Evolutionary conservation across 805 yeast genomes (phyloP).

Genomic region (Kluyveromyces starmeri): DNA sequence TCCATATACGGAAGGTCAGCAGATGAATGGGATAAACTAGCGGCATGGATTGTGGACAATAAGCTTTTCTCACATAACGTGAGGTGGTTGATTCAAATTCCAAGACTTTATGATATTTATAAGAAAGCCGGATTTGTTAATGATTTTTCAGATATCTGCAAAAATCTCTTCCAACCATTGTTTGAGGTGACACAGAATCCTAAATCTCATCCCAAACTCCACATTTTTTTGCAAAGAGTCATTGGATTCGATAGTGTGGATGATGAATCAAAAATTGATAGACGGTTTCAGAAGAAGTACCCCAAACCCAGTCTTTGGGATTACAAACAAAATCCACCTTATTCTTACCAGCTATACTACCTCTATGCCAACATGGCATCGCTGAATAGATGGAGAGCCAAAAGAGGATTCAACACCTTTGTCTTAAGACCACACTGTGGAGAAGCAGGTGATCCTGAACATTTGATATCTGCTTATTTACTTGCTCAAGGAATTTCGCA

Average conservation of each 20-base stretch:
- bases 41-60: slow-evolving; percentile 91
- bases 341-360: slow-evolving; percentile 88
- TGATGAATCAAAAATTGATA: slow-evolving; percentile 90
- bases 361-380: slow-evolving; percentile 79
- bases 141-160: slow-evolving; percentile 67
- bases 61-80: slow-evolving; percentile 87
- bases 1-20: slow-evolving; percentile 85
- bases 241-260: slow-evolving; percentile 98
- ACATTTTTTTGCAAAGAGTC: slow-evolving; percentile 82
- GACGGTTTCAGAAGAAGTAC: slow-evolving; percentile 68
- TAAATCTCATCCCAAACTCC: slow-evolving; percentile 78
- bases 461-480: slow-evolving; percentile 79
- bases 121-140: slow-evolving; percentile 62
- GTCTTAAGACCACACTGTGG: slow-evolving; percentile 98
- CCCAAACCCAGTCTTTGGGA: slow-evolving; percentile 87
- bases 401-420: slow-evolving; percentile 74
- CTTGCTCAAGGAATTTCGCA: slow-evolving; percentile 91
- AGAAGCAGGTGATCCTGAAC: slow-evolving; percentile 99
- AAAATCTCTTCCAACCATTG: slow-evolving; percentile 76
- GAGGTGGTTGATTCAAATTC: slow-evolving; percentile 94
- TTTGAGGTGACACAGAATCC: slow-evolving; percentile 89
- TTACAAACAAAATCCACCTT: slow-evolving; percentile 81
- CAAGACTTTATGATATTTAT: slow-evolving; percentile 86
- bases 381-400: slow-evolving; percentile 73
- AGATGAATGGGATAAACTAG: slow-evolving; percentile 93